Evolutionary conservation across 148 eudicot species (phyloP), one percentile per base, ranked within the genome.

Genomic region (Camellia sinensis): DNA sequence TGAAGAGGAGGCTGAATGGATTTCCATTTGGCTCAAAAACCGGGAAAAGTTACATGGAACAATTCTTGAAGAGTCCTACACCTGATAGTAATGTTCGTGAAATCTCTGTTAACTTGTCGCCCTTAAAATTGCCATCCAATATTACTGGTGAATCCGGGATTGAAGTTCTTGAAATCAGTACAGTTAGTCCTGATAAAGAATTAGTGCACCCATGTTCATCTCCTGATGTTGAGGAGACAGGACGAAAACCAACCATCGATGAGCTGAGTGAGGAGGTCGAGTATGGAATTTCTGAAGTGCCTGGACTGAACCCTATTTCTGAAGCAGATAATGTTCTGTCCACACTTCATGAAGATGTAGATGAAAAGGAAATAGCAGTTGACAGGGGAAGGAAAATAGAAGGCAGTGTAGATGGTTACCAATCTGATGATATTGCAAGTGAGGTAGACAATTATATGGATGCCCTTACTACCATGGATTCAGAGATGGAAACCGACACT

Each of bases 1-100:
- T 94, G 81, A 96, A 94, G 87, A 92, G 92, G 84, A 90, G 90
- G 89, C 91, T 89, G 80, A 90, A 88, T 79, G 92, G 94, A 79
- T 91, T 89, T 84, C 89, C 89, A 68, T 90, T 88, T 61, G 85
- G 85, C 79, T 83, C 86, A n/a, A 86, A 82, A 83, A 83, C 82
- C 43, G 89, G 89, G 60, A 87, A 82, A 87, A 92, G 95, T 89
- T 96, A 90, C 87, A 92, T 96, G 99, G 95, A 94, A 76, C 87
- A 85, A 78, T 82, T 93, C 81, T 77, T 94, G 85, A 87, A 87
- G 71, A 79, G 82, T 81, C 78, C 88, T 86, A 80, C 90, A 17
- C 89, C 88, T 61, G 97, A 89, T 75, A 86, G 85, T 81, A 80
- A 75, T 62, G 89, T 91, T 57, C 90, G 77, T 77, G 97, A 90